Base-by-base conservation (phyloP, 1,284 basidiomycete species). In the Wolfiporia cocos region DNA sequence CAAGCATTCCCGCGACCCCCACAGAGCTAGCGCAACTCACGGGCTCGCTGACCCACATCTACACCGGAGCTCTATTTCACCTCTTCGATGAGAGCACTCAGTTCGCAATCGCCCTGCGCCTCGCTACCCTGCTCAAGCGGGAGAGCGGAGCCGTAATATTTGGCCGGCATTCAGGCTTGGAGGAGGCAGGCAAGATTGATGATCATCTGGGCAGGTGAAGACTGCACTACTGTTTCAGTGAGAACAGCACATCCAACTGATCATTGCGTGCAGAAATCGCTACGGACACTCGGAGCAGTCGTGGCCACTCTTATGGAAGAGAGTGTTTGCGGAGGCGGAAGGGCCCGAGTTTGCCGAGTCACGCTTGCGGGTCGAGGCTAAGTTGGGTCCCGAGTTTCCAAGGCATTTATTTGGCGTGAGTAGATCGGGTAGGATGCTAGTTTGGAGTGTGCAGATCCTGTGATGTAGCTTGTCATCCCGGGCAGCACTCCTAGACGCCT, bases 21-120 rank as follows among this genome's bases (percentile, higher is more conserved):
- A 48, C 42, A 3, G 34, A 48, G 18, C 46, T 61, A 10, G 21
- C 37, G 7, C 54, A 57, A 35, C 47, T 61, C 11, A 35, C 37
- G 19, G 53, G 49, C 20, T 20, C 42, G 12, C 34, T 63, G 20
- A 55, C 54, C 34, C 60, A 62, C 41, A 46, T 63, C 29, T 63
- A 61, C 38, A 51, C 56, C 1, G 63, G 64, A 1, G 55, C 63
- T 5, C 44, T 67, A 19, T 67, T 66, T 48, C 65, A 67, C 42
- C 51, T 67, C 4, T 66, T 64, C 43, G 58, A 66, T 46, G 58
- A 62, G 47, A 34, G 52, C 21, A 62, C 61, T 18, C 64, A 67
- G 49, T 49, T 57, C 21, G 54, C 50, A 6, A 55, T 66, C 11
- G 63, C 64, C 1, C 33, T 57, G 4, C 53, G 64, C 4, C 46